phyloP scores from a whole-genome alignment of 345 rosid species.

The Salix viminalis region DNA sequence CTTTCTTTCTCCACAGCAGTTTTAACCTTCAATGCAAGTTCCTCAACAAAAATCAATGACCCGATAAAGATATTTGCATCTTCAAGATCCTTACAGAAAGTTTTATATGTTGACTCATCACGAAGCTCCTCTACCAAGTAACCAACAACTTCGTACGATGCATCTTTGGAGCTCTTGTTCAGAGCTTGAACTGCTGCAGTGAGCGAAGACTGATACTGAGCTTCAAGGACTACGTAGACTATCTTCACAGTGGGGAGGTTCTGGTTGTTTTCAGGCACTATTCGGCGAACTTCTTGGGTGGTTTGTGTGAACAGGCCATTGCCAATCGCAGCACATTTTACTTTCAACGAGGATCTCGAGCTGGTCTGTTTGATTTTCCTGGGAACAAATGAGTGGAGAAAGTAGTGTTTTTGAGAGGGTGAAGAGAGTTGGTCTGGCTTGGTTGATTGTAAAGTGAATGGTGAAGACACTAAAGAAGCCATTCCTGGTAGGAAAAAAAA shows the following conservation, averaged over 20 bases:
- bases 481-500: slow-evolving; percentile 23
- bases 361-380: slow-evolving; percentile 28
- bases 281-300: slow-evolving; percentile 78
- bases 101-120: slow-evolving; percentile 57
- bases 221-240: slow-evolving; percentile 95
- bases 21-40: slow-evolving; percentile 83
- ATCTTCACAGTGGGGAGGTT: slow-evolving; percentile 73
- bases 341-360: slow-evolving; percentile 42
- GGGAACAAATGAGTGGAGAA: slow-evolving; percentile 68
- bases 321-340: slow-evolving; percentile 65
- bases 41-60: slow-evolving; percentile 91
- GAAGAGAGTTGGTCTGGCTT: slow-evolving; percentile 70
- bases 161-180: slow-evolving; percentile 53
- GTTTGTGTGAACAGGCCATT: slow-evolving; percentile 98
- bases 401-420: slow-evolving; percentile 63
- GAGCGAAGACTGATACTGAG: slow-evolving; percentile 92
- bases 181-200: slow-evolving; percentile 71
- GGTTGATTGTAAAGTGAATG: slow-evolving; percentile 57
- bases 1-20: slow-evolving; percentile 89
- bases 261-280: slow-evolving; percentile 65
- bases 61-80: slow-evolving; percentile 93
- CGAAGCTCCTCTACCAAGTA: slow-evolving; percentile 96
- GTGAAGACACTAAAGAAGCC: slow-evolving; percentile 74
- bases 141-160: slow-evolving; percentile 83
- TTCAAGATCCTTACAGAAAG: slow-evolving; percentile 79